Evolutionary conservation across 2,329 filamentous ascomycete species (phyloP).

Genomic region (Aspergillus hortae): DNA sequence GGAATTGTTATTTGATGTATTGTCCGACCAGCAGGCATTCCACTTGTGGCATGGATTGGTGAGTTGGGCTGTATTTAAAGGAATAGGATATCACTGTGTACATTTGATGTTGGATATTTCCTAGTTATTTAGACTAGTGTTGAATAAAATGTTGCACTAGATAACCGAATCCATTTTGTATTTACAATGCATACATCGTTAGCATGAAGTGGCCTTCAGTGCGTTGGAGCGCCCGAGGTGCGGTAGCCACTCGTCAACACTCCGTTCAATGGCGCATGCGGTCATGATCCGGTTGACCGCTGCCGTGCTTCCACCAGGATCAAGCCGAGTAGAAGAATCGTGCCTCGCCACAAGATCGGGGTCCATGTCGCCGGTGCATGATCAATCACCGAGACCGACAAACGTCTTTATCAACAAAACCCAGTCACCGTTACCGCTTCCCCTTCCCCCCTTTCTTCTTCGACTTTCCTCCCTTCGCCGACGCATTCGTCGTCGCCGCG

Average conservation of each 20-base stretch:
- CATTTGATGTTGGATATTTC: constrained; percentile 16
- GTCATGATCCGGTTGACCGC: too few species aligned
- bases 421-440: constrained; percentile 51
- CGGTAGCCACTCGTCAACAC: too few species aligned
- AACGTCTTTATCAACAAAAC: neutral
- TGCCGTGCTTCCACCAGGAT: too few species aligned
- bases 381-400: neutral
- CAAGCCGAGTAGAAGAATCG: too few species aligned
- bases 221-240: too few species aligned
- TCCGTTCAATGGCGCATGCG: too few species aligned
- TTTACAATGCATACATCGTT: neutral
- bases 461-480: constrained; percentile 28
- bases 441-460: constrained; percentile 69
- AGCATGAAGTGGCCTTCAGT: too few species aligned
- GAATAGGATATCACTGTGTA: constrained; percentile 19
- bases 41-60: constrained; percentile 11
- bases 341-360: too few species aligned
- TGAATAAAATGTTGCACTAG: neutral
- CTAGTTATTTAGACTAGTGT: neutral
- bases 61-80: constrained; percentile 15
- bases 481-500: constrained; percentile 19
- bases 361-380: too few species aligned
- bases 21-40: constrained; percentile 5
- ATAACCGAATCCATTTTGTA: neutral
- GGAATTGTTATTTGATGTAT: constrained; percentile 14